These are phyloP conservation scores for Cylindrotheca closterium DNA, from an alignment of 108 stramenopile genomes.

Conservation along the genomic window DNA sequence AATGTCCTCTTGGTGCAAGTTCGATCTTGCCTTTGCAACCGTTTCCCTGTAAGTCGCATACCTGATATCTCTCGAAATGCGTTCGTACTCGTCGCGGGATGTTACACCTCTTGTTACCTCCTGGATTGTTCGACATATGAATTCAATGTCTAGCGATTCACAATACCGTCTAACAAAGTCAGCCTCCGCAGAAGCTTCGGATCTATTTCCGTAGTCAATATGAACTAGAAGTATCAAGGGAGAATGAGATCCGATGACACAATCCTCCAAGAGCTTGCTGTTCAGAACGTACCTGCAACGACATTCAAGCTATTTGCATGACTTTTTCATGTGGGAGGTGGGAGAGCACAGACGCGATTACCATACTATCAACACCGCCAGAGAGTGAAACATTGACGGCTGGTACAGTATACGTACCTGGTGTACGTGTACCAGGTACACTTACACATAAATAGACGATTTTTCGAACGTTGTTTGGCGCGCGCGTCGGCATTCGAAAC, in stretches of 20 bases:
- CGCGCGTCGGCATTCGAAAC: no score
- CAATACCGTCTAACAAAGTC: slow-evolving; percentile 84
- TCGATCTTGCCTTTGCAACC: slow-evolving; percentile 24
- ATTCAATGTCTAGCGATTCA: slow-evolving; percentile 46
- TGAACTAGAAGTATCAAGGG: slow-evolving; percentile 72
- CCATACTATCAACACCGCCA: slow-evolving; percentile 99
- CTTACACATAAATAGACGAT: no score
- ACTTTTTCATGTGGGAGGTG: slow-evolving; percentile 54
- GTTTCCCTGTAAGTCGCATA: slow-evolving; percentile 81
- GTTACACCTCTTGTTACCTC: slow-evolving; percentile 93
- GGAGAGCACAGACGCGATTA: slow-evolving; percentile 83
- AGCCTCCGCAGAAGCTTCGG: slow-evolving; percentile 90
- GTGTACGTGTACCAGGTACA: no score
- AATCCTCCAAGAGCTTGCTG: no score
- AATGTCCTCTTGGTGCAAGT: neutral
- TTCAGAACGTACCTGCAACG: slow-evolving; percentile 29
- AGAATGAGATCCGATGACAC: no score
- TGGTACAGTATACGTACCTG: no score
- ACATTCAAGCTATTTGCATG: slow-evolving; percentile 48
- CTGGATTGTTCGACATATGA: slow-evolving; percentile 70
- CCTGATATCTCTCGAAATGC: slow-evolving; percentile 79
- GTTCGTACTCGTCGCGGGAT: slow-evolving; percentile 93
- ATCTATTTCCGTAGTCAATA: slow-evolving; percentile 97
- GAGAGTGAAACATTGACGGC: slow-evolving; percentile 84
- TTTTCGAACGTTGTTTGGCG: no score